phyloP scores from a whole-genome alignment of 2,329 filamentous ascomycete genomes.

The Botrytis elliptica region DNA sequence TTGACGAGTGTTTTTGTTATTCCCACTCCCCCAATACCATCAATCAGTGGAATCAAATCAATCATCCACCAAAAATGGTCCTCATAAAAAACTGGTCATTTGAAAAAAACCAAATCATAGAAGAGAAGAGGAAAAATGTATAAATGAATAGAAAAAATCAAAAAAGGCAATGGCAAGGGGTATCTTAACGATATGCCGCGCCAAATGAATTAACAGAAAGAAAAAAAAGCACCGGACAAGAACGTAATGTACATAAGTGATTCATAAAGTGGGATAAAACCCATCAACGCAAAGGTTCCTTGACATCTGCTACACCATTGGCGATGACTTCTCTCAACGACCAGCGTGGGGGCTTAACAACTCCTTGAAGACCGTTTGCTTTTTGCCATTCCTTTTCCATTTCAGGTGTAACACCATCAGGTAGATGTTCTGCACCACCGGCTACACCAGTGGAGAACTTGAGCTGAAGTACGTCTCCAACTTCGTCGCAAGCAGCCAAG shows the following conservation, averaged over 20 bases:
- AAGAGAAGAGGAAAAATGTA: constrained; percentile 7
- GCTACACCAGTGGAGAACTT: constrained; percentile 97
- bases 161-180: constrained; percentile 17
- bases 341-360: constrained; percentile 64
- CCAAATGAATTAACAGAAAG: constrained; percentile 18
- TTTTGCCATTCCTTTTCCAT: constrained; percentile 68
- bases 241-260: constrained; percentile 22
- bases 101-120: constrained; percentile 6
- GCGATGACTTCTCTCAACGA: constrained; percentile 69
- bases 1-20: constrained; percentile 15
- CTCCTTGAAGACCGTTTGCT: constrained; percentile 51
- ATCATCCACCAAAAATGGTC: neutral
- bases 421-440: constrained; percentile 76
- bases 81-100: constrained; percentile 9
- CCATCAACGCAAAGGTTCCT: constrained; percentile 57
- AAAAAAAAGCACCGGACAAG: constrained; percentile 13
- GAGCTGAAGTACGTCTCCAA: constrained; percentile 87
- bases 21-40: neutral
- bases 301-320: constrained; percentile 66
- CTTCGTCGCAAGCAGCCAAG: constrained; percentile 84
- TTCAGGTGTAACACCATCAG: constrained; percentile 68
- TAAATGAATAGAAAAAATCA: constrained; percentile 7
- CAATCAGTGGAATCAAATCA: constrained; percentile 7
- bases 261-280: constrained; percentile 9
- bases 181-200: constrained; percentile 21